A percentile compares a stretch with the other conserved stretches of the same genome.
Evolutionary conservation across 345 rosid species (phyloP).

Genomic region (Cochlearia excelsa): DNA sequence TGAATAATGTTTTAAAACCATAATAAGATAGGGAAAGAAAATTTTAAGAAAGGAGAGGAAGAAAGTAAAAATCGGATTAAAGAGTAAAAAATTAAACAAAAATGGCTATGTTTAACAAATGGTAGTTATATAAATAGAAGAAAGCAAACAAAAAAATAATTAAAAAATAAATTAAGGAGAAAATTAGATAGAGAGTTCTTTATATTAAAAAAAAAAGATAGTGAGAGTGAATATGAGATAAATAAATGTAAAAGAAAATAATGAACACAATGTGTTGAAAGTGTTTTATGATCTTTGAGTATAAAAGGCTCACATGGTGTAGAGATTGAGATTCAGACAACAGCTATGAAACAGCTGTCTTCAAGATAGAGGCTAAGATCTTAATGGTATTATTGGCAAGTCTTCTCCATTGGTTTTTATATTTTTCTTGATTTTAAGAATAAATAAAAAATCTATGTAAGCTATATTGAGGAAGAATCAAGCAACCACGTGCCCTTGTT

Average conservation of each 20-base stretch:
- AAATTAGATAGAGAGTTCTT: too few relatives aligned
- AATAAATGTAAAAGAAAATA: slow-evolving; percentile 18
- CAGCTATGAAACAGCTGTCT: slow-evolving; percentile 82
- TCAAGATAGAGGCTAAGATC: slow-evolving; percentile 42
- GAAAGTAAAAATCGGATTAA: slow-evolving; percentile 25
- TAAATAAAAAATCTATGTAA: slow-evolving; percentile 1
- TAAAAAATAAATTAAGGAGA: background rate
- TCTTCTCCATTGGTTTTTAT: slow-evolving; percentile 39
- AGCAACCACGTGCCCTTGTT: slow-evolving; percentile 33
- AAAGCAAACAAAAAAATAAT: background rate
- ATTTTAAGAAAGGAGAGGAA: slow-evolving; percentile 3
- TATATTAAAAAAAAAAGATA: background rate
- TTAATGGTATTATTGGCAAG: slow-evolving; percentile 83
- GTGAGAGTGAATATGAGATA: slow-evolving; percentile 10
- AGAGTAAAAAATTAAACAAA: slow-evolving; percentile 21
- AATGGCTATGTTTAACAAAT: slow-evolving; percentile 36
- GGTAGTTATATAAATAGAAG: slow-evolving; percentile 27
- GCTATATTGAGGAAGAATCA: slow-evolving; percentile 32
- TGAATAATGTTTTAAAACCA: slow-evolving; percentile 25
- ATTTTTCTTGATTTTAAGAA: background rate
- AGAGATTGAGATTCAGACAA: slow-evolving; percentile 51
- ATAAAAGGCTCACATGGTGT: slow-evolving; percentile 42
- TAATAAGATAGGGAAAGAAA: slow-evolving; percentile 20
- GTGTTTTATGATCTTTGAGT: slow-evolving; percentile 37
- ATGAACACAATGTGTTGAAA: slow-evolving; percentile 24